phyloP scores from a whole-genome alignment of 257 asterid species.

The Linderniella brevidens region DNA sequence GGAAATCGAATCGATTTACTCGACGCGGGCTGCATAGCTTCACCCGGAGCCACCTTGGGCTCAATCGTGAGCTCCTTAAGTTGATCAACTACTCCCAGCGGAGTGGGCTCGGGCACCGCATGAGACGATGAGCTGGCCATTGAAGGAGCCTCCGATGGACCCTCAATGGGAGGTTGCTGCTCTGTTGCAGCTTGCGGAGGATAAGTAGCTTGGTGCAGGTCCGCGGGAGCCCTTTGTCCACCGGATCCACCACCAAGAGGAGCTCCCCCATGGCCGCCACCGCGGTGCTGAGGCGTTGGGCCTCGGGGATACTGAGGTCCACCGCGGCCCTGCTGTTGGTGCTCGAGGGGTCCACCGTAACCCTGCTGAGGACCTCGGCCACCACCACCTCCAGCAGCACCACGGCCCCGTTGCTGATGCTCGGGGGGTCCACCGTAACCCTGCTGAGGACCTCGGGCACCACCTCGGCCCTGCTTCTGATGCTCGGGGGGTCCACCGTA shows the following conservation, averaged over 20 bases:
- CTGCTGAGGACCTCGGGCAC: no score
- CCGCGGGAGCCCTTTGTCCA: no score
- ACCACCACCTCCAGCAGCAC: no score
- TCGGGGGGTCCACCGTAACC: no score
- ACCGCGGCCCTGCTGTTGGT: no score
- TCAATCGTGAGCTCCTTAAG: not conserved
- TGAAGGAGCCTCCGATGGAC: not conserved
- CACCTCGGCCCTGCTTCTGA: no score
- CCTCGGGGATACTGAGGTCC: no score
- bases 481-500: no score
- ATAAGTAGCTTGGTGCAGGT: not conserved
- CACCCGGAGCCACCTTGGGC: not conserved
- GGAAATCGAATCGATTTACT: slow-evolving; percentile 1
- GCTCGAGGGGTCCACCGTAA: no score
- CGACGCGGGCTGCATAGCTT: not conserved
- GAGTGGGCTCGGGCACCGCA: not conserved
- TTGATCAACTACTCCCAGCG: not conserved
- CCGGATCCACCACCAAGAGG: no score
- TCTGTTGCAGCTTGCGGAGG: not conserved
- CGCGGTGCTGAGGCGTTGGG: not conserved
- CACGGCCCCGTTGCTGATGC: no score
- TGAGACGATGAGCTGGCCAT: slow-evolving; percentile 1
- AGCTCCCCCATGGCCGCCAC: not conserved
- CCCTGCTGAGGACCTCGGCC: no score
- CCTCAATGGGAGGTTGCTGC: not conserved